phyloP scores from a whole-genome alignment of 352 stramenopile species.

The Phytopythium ostracodes region DNA sequence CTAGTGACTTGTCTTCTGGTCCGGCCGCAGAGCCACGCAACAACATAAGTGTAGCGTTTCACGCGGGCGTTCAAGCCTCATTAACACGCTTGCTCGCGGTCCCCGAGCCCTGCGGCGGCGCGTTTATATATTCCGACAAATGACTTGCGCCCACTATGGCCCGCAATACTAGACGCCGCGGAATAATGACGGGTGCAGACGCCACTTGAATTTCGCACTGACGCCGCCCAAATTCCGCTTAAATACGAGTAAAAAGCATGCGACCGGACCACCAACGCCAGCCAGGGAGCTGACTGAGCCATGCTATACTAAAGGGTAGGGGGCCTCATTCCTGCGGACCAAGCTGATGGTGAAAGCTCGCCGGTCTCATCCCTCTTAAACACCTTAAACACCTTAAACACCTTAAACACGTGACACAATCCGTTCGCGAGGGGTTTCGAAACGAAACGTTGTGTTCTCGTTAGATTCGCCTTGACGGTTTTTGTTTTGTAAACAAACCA shows the following conservation, averaged over 20 bases:
- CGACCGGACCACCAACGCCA: too few species aligned
- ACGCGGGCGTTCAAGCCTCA: too few species aligned
- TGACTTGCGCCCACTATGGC: background rate
- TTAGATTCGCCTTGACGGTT: conserved; percentile 4
- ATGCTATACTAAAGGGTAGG: too few species aligned
- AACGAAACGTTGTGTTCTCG: background rate
- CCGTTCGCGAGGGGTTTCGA: too few species aligned
- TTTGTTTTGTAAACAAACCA: background rate
- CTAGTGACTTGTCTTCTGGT: background rate
- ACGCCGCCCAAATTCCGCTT: background rate
- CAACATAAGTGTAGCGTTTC: background rate
- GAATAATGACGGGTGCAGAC: background rate
- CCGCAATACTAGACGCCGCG: background rate
- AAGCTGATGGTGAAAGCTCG: too few species aligned
- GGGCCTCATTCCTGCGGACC: too few species aligned
- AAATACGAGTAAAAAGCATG: background rate
- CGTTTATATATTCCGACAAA: background rate
- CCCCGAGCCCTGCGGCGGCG: too few species aligned
- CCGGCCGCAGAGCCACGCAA: background rate
- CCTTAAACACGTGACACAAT: too few species aligned
- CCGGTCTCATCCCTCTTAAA: too few species aligned
- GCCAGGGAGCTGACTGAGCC: too few species aligned
- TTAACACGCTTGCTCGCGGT: too few species aligned
- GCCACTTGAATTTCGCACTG: conserved; percentile 1
- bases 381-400: too few species aligned